A percentile compares a stretch with the other conserved stretches of the same genome.
phyloP scores from a whole-genome alignment of 139 green algal genomes.

The Monoraphidium neglectum region DNA sequence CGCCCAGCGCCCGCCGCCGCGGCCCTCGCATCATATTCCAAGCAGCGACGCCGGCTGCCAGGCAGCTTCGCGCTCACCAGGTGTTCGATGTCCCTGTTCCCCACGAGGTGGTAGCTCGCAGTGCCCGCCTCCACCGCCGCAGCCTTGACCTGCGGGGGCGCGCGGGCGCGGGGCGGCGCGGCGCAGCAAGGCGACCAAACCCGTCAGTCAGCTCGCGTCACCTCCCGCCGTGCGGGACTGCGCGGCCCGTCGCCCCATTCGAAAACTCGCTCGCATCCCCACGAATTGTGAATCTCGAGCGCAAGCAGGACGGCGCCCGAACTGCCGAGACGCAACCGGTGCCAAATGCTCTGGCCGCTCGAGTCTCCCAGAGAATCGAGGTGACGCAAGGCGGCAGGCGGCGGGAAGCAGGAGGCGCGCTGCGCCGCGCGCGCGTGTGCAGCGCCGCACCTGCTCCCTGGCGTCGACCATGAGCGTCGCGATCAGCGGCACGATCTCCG shows the following conservation, averaged over 20 bases:
- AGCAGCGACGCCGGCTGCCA: too few relatives aligned
- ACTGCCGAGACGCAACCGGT: background rate
- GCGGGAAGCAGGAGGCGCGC: background rate
- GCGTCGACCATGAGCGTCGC: constrained; percentile 44
- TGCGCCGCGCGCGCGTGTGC: too few relatives aligned
- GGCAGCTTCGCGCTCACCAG: constrained; percentile 60
- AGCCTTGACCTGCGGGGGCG: constrained; percentile 42
- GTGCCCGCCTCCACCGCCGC: constrained; percentile 52
- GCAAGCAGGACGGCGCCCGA: too few relatives aligned
- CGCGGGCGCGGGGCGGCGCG: background rate
- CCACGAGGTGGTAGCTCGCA: constrained; percentile 57
- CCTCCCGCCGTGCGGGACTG: background rate
- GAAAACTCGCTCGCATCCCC: too few relatives aligned
- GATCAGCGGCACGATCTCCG: constrained; percentile 74
- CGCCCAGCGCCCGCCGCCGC: too few relatives aligned
- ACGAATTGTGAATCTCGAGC: too few relatives aligned
- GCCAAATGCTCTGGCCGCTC: background rate
- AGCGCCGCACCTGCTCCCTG: constrained; percentile 40
- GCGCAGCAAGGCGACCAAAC: too few relatives aligned
- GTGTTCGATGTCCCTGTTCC: constrained; percentile 91
- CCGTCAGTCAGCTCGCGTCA: background rate
- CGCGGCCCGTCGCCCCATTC: background rate
- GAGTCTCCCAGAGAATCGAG: background rate
- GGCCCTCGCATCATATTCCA: too few relatives aligned
- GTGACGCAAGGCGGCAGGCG: background rate